Evolutionary conservation across 768 basidiomycete species (phyloP).

Genomic region (Leccinum arenicola): DNA sequence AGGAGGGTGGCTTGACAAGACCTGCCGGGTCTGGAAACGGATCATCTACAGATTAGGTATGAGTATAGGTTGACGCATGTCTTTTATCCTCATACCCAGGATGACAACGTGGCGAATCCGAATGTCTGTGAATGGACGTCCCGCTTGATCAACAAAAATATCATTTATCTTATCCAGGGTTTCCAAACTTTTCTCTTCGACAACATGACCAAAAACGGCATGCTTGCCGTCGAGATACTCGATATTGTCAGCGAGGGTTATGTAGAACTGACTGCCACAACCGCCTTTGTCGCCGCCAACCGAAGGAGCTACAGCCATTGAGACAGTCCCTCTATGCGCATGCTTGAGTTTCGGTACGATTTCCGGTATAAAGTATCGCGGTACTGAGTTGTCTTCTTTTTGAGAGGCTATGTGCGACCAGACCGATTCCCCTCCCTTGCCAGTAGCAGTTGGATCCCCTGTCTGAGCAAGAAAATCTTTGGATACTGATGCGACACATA

Average conservation of each 20-base stretch:
- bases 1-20: conserved; percentile 66
- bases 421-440: conserved; percentile 89
- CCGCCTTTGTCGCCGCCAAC: conserved; percentile 66
- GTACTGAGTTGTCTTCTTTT: conserved; percentile 29
- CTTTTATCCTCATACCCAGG: conserved; percentile 54
- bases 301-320: conserved; percentile 94
- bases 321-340: conserved; percentile 80
- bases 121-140: conserved; percentile 90
- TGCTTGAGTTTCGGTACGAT: conserved; percentile 83
- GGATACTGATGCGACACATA: conserved; percentile 56
- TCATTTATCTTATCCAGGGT: conserved; percentile 93
- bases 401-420: conserved; percentile 71
- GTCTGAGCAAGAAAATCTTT: conserved; percentile 96
- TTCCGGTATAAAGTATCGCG: conserved; percentile 90
- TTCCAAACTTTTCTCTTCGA: conserved; percentile 75
- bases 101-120: conserved; percentile 95
- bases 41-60: conserved; percentile 60
- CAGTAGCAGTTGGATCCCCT: conserved; percentile 95
- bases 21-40: conserved; percentile 89
- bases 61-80: conserved; percentile 1
- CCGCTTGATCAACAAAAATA: conserved; percentile 82
- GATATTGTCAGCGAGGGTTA: conserved; percentile 86
- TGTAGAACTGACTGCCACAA: conserved; percentile 95
- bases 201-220: conserved; percentile 92
- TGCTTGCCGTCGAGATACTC: conserved; percentile 96